Percentiles rank a stretch among this genome's conserved stretches.
Evolutionary conservation across 2,329 filamentous ascomycete species (phyloP).

Genomic region (Cercospora citrullina): DNA sequence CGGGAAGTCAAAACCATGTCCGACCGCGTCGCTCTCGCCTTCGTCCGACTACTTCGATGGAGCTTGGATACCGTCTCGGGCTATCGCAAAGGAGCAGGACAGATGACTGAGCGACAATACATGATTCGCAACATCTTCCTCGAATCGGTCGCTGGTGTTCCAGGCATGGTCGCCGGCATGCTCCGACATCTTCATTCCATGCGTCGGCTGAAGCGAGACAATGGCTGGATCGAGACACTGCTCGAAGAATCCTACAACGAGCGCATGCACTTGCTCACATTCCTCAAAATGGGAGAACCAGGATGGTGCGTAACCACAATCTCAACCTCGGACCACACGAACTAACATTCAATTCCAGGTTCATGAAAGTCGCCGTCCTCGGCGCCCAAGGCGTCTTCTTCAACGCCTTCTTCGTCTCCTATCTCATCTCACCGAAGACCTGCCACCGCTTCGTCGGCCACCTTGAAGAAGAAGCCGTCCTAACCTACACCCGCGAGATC

Average conservation of each 20-base stretch:
- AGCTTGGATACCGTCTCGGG: conserved; percentile 81
- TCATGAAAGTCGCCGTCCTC: conserved; percentile 90
- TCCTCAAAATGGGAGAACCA: conserved; percentile 86
- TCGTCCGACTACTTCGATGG: conserved; percentile 74
- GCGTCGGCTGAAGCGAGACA: conserved; percentile 83
- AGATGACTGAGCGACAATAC: conserved; percentile 85
- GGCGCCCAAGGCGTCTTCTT: conserved; percentile 95
- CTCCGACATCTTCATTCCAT: conserved; percentile 83
- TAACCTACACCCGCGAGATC: conserved; percentile 90
- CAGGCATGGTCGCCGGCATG: conserved; percentile 96
- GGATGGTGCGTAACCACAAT: conserved; percentile 52
- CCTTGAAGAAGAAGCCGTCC: conserved; percentile 93
- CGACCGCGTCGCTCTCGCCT: conserved; percentile 75
- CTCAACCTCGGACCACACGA: accelerated
- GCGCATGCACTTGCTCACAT: conserved; percentile 87
- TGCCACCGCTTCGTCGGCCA: conserved; percentile 97
- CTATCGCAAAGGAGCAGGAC: conserved; percentile 60
- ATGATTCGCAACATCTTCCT: conserved; percentile 79
- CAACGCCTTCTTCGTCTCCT: conserved; percentile 87
- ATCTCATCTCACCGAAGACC: conserved; percentile 81
- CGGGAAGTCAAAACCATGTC: conserved; percentile 70
- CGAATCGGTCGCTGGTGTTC: conserved; percentile 90
- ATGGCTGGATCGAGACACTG: conserved; percentile 74
- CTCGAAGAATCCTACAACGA: conserved; percentile 42
- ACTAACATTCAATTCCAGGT: conserved; percentile 39